phyloP scores from a whole-genome alignment of 2,329 filamentous ascomycete species.

The Ascosphaera aggregata region DNA sequence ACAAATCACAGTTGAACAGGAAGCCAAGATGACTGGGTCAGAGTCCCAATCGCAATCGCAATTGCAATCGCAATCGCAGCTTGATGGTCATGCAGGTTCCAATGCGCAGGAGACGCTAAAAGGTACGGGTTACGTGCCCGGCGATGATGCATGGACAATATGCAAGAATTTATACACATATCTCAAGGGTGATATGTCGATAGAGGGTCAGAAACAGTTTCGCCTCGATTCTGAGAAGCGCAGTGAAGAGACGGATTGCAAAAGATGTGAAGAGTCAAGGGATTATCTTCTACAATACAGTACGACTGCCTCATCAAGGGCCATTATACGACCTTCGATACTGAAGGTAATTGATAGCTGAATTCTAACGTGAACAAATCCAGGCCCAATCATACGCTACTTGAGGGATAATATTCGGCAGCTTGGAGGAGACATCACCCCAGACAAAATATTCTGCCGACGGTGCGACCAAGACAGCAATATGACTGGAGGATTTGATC shows the following conservation, averaged over 20 bases:
- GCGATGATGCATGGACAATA: constrained; percentile 22
- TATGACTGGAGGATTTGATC: constrained; percentile 63
- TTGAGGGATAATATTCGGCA: constrained; percentile 57
- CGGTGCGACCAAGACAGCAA: constrained; percentile 53
- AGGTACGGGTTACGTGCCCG: constrained; percentile 16
- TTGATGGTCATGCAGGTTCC: constrained; percentile 4
- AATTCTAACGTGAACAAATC: too few species aligned
- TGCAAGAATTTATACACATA: constrained; percentile 79
- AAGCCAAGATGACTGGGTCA: too few species aligned
- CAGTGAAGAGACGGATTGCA: constrained; percentile 57
- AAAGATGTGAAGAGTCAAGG: constrained; percentile 55
- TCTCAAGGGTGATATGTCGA: constrained; percentile 47
- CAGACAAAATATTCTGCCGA: constrained; percentile 55
- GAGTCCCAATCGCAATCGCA: too few species aligned
- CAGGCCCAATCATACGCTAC: constrained; percentile 62
- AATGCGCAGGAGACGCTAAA: constrained; percentile 8
- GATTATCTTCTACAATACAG: constrained; percentile 67
- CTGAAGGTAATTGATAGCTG: background rate
- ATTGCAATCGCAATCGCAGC: too few species aligned
- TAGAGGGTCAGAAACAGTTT: constrained; percentile 49
- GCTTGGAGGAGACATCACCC: constrained; percentile 53
- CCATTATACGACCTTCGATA: background rate
- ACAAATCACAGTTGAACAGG: too few species aligned
- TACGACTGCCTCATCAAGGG: constrained; percentile 8
- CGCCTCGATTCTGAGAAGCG: constrained; percentile 50